These are phyloP conservation scores for Moniliophthora roreri DNA, from an alignment of 1,284 basidiomycete genomes.

Conservation along the genomic window DNA sequence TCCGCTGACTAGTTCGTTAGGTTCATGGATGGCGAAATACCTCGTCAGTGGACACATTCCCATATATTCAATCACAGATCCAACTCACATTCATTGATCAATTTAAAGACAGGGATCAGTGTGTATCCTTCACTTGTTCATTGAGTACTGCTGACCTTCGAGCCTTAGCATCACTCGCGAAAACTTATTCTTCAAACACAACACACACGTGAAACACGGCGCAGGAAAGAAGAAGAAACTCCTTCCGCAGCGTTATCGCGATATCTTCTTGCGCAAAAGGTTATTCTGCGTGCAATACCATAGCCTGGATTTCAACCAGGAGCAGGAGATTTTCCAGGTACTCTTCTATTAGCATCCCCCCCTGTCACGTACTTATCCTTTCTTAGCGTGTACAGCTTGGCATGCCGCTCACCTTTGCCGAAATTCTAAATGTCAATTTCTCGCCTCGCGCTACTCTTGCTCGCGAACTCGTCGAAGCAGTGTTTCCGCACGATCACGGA, in stretches of 20 bases:
- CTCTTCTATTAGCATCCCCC: background rate
- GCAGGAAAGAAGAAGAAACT: constrained; percentile 26
- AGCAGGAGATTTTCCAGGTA: constrained; percentile 76
- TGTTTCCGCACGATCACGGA: constrained; percentile 39
- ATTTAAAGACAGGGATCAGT: constrained; percentile 55
- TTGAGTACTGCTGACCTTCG: background rate
- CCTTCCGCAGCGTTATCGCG: constrained; percentile 50
- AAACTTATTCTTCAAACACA: constrained; percentile 54
- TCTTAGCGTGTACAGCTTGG: constrained; percentile 71
- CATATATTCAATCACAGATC: constrained; percentile 34
- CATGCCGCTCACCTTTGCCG: constrained; percentile 73
- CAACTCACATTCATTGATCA: constrained; percentile 3
- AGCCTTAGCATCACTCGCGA: constrained; percentile 40
- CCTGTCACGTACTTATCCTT: background rate
- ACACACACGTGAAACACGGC: too few species aligned
- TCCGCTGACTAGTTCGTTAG: constrained; percentile 26
- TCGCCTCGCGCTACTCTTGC: constrained; percentile 54
- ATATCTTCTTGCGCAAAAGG: constrained; percentile 63
- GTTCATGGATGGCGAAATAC: constrained; percentile 60
- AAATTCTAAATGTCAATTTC: constrained; percentile 66
- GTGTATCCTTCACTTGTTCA: constrained; percentile 18
- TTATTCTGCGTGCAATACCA: constrained; percentile 74
- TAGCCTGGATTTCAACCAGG: constrained; percentile 55
- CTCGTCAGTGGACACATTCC: constrained; percentile 1
- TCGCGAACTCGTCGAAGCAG: constrained; percentile 40